Evolutionary conservation across 2,329 filamentous ascomycete genomes (phyloP), one percentile per base, ranked within the genome.

Genomic region (Sordariomycetes sp.): DNA sequence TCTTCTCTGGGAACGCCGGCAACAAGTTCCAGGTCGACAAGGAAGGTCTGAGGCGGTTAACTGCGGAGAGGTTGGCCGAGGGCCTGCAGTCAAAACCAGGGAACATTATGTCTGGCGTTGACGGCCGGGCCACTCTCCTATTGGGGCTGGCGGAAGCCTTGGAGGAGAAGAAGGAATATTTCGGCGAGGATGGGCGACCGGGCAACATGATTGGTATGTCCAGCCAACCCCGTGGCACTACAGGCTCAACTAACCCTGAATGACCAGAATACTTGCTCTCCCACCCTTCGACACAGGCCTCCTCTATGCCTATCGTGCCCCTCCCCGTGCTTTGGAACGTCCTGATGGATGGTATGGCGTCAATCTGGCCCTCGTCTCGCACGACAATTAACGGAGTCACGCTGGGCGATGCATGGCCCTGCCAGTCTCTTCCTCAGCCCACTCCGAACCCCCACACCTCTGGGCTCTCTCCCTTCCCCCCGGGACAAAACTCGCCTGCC

Each of bases 331-430:
- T 99, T 8, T 99, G 94, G 94, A 84, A 85, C 60, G 83, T 92
- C 1, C 81, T 99, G 12, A 95, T 96, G 84, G 85, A 90, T 59
- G 90, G 90, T 8, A 77, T 99, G 10, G 81, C 84, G 3, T 80
- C 86, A 1, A 95, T 97, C 68, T 99, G 94, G 94, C 92, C 94
- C 0, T 73, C 82, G 1, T 89, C 89, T 0, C 84, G 92, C 61
- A 96, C 92, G 0, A 83, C 87, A 61, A 86, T 99, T 63, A 89
- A 96, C 66, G 90, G 90, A 1, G 79, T 89, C 32, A 84, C 90
- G 0, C 82, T 99, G 17, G 94, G 94, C 57, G 94, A 99, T 67
- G 92, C 94, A 25, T 99, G 94, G 94, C 88, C 86, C 0, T 96
- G 91, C 71, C 84, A 81, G 12, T 82, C 85, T 35, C 89, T 97